These are phyloP conservation scores for Colletotrichum paranaense DNA, from an alignment of 2,329 filamentous ascomycete genomes.

Conservation along the genomic window DNA sequence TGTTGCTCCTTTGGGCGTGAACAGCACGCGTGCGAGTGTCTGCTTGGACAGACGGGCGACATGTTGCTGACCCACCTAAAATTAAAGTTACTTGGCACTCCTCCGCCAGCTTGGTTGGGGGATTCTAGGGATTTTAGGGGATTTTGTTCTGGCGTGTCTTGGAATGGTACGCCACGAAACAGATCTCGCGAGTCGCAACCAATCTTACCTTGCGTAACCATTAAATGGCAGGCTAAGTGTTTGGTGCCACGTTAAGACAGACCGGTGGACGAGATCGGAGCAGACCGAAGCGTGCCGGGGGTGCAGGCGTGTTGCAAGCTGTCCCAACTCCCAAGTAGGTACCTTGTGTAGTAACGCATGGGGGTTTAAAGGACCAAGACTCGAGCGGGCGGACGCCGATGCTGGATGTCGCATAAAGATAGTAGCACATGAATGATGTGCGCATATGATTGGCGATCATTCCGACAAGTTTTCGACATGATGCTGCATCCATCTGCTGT, in stretches of 20 bases:
- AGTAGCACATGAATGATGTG: slow-evolving; percentile 30
- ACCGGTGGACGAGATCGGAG: not conserved
- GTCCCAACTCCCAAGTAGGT: not conserved
- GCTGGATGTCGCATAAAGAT: not conserved
- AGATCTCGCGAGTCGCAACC: slow-evolving; percentile 22
- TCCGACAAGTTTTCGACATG: slow-evolving; percentile 6
- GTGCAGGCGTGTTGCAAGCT: not conserved
- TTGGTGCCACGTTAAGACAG: not conserved
- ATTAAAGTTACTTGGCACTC: slow-evolving; percentile 36
- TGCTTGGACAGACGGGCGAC: slow-evolving; percentile 16
- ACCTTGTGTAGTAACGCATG: not conserved
- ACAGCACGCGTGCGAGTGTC: not conserved
- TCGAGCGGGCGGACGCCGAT: not conserved
- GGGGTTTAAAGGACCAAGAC: not conserved
- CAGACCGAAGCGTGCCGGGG: not conserved
- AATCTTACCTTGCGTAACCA: slow-evolving; percentile 8
- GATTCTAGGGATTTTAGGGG: slow-evolving; percentile 1
- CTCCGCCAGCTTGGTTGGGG: slow-evolving; percentile 33
- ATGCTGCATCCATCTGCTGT: slow-evolving; percentile 1
- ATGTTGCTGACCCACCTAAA: slow-evolving; percentile 15
- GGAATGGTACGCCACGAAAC: slow-evolving; percentile 30
- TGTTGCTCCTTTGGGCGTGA: slow-evolving; percentile 13
- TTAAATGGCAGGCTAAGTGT: not conserved
- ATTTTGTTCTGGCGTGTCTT: slow-evolving; percentile 26
- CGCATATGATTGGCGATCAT: slow-evolving; percentile 29